Evolutionary conservation across 352 stramenopile genomes (phyloP), one percentile per base, ranked within the genome.

Genomic region (Phytophthora palmivora): DNA sequence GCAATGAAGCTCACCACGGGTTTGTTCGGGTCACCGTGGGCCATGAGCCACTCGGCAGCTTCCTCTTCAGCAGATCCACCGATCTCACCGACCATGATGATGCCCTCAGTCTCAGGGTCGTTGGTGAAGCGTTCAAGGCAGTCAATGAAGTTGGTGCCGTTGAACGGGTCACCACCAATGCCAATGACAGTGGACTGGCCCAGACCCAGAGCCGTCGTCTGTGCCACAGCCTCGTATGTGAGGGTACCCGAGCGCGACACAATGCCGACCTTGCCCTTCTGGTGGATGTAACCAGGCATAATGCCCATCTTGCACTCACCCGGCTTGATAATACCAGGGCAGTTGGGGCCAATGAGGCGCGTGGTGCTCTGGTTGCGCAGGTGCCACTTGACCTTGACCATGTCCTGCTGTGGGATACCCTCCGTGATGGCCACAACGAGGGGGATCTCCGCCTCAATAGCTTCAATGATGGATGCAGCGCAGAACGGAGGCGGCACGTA

Each of bases 61-160:
- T 99, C 96, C 76, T 99, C 98, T 79, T 99, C 98, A 15, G 97
- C 97, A 38, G 78, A 93, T 53, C 98, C 98, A 58, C 98, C 98
- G 79, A 99, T 99, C 84, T 99, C 98, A 62, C 98, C 98, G 74
- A 99, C 99, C 97, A 99, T 99, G 64, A 99, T 99, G 82, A 99
- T 99, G 45, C 97, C 95, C 64, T 98, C 93, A 10, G 97, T 99
- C 83, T 99, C 85, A 2, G 97, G 97, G 88, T 99, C 98, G 72
- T 99, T 98, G 32, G 96, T 98, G 82, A 99, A 99, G 44, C 92
- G 81, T 83, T 99, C 96, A 26, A 99, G 88, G 74, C 97, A 99
- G 85, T 99, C 98, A 60, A 99, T 98, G 74, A 99, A 99, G 89
- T 99, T 99, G 48, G 97, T 99, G 62, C 98, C 98, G 80, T 99